These are phyloP conservation scores for Zygotorulaspora chibaensis DNA, from an alignment of 805 yeast genomes.

Conservation along the genomic window DNA sequence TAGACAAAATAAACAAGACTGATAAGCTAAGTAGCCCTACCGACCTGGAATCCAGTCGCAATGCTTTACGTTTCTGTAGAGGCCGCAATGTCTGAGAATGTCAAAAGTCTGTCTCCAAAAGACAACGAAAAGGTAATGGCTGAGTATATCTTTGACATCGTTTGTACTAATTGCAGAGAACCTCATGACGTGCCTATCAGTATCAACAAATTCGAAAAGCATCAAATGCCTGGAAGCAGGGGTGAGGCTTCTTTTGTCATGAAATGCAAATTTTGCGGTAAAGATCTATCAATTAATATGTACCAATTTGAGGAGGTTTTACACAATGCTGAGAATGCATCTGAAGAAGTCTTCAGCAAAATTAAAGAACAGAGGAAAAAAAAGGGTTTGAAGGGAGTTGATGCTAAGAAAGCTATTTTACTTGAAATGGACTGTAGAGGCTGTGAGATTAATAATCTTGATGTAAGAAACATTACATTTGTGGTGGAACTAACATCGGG, in stretches of 20 bases:
- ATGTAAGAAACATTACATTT: conserved; percentile 44
- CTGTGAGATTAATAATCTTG: conserved; percentile 61
- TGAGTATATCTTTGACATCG: conserved; percentile 68
- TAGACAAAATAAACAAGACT: background rate
- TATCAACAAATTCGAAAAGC: conserved; percentile 62
- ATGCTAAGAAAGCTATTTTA: conserved; percentile 35
- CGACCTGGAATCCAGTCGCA: background rate
- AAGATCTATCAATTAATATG: conserved; percentile 27
- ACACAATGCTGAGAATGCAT: conserved; percentile 17
- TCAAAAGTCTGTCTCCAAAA: conserved; percentile 51
- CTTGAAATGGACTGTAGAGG: conserved; percentile 85
- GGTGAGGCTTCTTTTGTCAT: conserved; percentile 84
- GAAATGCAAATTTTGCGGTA: conserved; percentile 63
- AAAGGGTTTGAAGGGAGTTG: conserved; percentile 22
- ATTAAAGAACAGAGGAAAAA: conserved; percentile 27
- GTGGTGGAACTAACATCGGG: conserved; percentile 24
- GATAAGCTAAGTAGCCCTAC: background rate
- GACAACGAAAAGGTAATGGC: conserved; percentile 62
- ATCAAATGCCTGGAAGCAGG: conserved; percentile 61
- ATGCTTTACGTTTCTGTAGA: conserved; percentile 30
- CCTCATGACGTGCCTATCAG: conserved; percentile 64
- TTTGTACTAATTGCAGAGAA: conserved; percentile 79
- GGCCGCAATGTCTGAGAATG: conserved; percentile 40
- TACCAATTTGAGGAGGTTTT: conserved; percentile 23
- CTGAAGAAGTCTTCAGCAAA: conserved; percentile 15